Conservation (phyloP, 2,329 filamentous ascomycete genomes). For the Hypoxylon sp. region DNA sequence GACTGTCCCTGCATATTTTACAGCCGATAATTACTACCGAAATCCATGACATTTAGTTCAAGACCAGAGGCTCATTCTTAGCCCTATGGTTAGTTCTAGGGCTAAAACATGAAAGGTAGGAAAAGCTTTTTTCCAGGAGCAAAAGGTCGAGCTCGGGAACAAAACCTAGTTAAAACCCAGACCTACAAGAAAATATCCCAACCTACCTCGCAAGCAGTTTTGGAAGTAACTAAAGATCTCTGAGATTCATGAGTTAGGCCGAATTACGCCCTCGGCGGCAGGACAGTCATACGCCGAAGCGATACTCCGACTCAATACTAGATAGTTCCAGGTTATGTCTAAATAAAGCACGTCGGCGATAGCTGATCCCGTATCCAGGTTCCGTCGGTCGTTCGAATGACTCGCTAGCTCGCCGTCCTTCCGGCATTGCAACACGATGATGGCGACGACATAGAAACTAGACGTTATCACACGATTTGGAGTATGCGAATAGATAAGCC, state of each 20-base stretch:
- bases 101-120: not conserved
- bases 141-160: not conserved
- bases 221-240: not conserved
- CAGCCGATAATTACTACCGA: not conserved
- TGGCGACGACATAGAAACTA: not conserved
- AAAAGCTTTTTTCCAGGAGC: not conserved
- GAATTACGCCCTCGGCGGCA: not conserved
- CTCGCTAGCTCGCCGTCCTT: constrained; percentile 5
- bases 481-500: not conserved
- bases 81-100: not conserved
- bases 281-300: not conserved
- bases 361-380: not conserved
- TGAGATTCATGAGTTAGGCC: not conserved
- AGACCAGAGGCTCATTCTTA: not conserved
- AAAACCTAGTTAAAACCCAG: not conserved
- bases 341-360: constrained; percentile 1
- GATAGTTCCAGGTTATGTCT: not conserved
- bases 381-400: not conserved
- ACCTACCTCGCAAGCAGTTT: not conserved
- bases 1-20: not conserved
- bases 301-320: not conserved
- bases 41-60: not conserved
- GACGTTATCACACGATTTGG: not conserved
- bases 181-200: not conserved
- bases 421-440: not conserved